phyloP scores from a whole-genome alignment of 1,284 basidiomycete genomes.

The Cryptococcus neoformans region DNA sequence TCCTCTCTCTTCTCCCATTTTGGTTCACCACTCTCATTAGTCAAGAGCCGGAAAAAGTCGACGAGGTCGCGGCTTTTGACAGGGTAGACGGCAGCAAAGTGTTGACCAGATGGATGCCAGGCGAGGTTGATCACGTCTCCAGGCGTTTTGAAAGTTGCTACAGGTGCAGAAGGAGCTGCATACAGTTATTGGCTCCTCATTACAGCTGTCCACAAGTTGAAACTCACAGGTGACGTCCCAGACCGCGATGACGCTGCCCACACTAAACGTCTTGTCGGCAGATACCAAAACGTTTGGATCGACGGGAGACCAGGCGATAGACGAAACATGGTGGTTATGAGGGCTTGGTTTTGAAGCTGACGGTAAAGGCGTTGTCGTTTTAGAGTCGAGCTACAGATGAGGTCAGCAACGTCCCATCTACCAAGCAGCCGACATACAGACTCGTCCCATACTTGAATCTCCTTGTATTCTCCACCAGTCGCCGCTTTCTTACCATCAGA shows the following conservation, averaged over 20 bases:
- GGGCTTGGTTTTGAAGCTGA: conserved; percentile 25
- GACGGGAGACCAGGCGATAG: conserved; percentile 39
- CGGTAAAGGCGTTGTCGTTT: conserved; percentile 17
- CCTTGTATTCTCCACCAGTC: conserved; percentile 26
- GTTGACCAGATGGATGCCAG: conserved; percentile 39
- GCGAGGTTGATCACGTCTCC: conserved; percentile 39
- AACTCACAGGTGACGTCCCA: conserved; percentile 36
- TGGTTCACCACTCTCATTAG: no score
- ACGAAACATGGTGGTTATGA: conserved; percentile 36
- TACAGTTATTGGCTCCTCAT: not conserved
- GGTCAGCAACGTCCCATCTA: not conserved
- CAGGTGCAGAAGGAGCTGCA: conserved; percentile 21
- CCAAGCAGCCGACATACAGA: conserved; percentile 1
- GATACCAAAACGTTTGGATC: conserved; percentile 36
- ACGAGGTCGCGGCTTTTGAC: conserved; percentile 31
- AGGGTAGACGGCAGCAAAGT: conserved; percentile 41
- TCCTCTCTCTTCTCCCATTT: conserved; percentile 35
- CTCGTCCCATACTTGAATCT: conserved; percentile 26
- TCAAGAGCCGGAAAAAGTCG: conserved; percentile 18
- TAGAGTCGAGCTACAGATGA: conserved; percentile 8
- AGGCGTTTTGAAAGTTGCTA: conserved; percentile 29
- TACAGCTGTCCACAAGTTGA: not conserved
- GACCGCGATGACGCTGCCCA: conserved; percentile 26
- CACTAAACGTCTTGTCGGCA: conserved; percentile 30
- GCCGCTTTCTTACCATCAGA: conserved; percentile 26